Base-by-base conservation (phyloP, 805 yeast species). In the Schizosaccharomyces pombe region DNA sequence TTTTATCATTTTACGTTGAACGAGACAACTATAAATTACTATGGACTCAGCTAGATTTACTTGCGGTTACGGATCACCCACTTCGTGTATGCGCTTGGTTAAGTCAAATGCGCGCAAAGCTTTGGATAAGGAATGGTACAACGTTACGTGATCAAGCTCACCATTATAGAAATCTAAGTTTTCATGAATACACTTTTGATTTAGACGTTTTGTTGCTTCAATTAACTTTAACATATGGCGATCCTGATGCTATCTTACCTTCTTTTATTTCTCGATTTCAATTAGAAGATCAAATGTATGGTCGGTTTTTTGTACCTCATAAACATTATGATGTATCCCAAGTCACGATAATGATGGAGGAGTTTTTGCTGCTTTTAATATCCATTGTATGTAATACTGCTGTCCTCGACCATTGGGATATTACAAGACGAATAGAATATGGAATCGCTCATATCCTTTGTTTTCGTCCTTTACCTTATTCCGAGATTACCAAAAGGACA, bases 41-140 rank as follows among this genome's bases (percentile, higher is more conserved):
- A 2, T 32, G 39, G 39, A 12, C 39, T 49, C 37, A 31, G n/a
- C 14, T n/a, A 9, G 30, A 43, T 19, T n/a, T 52, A 5, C 29
- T 52, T 16, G 47, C 47, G 9, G 61, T 81, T 5, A 75, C 81
- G 58, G 95, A 85, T 58, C 79, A 82, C 58, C 82, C 95, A 0
- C 64, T 91, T 22, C 72, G 93, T 56, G 80, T 87, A 0, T 62
- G 85, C 30, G 95, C 84, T 0, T 65, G 84, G 6, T 66, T 85
- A 58, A 77, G 95, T 0, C 96, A 91, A 61, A 82, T 89, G 6
- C 80, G 84, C 57, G 78, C 82, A 0, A 95, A 95, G 0, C 75
- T 82, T 56, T 89, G 97, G 97, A 95, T 89, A 0, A 75, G 97
- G 61, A 89, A 89, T 65, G 98, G 98, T 0, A 74, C 77, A 56